These are phyloP conservation scores for Antitrichia curtipendula DNA, from an alignment of 225 moss, liverwort and hornwort species.

Conservation along the genomic window DNA sequence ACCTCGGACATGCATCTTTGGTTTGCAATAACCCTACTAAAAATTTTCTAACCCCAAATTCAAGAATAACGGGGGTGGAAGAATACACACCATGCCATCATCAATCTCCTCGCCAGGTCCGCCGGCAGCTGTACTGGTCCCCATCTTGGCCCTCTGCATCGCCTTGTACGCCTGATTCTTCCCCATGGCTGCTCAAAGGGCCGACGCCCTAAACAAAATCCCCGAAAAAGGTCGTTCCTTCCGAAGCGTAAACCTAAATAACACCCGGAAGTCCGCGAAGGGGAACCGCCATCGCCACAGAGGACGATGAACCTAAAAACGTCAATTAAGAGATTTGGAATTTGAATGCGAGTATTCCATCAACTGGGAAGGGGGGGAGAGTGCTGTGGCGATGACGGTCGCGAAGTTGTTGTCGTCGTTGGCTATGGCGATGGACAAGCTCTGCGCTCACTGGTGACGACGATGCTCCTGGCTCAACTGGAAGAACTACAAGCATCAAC, in stretches of 20 bases:
- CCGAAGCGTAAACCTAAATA: not conserved
- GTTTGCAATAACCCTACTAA: not conserved
- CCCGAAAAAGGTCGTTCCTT: not conserved
- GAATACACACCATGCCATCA: constrained; percentile 99
- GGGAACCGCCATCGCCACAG: constrained; percentile 9
- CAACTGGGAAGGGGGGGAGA: not conserved
- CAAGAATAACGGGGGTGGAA: constrained; percentile 30
- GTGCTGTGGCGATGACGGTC: not conserved
- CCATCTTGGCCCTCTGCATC: constrained; percentile 99
- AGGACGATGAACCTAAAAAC: not conserved
- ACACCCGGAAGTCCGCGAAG: not conserved
- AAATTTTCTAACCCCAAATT: not conserved
- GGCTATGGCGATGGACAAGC: not conserved
- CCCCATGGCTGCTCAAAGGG: constrained; percentile 52
- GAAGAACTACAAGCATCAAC: constrained; percentile 1
- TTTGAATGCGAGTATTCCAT: not conserved
- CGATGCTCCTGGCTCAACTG: not conserved
- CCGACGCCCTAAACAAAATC: not conserved
- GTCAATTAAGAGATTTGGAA: not conserved
- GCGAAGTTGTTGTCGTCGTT: not conserved
- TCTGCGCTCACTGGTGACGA: not conserved
- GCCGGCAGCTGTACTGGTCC: constrained; percentile 87
- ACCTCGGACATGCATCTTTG: not conserved
- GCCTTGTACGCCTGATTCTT: constrained; percentile 99
- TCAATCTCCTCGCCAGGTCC: constrained; percentile 92